These are phyloP conservation scores for Wolfiporia cocos DNA, from an alignment of 1,284 basidiomycete genomes.

Conservation along the genomic window DNA sequence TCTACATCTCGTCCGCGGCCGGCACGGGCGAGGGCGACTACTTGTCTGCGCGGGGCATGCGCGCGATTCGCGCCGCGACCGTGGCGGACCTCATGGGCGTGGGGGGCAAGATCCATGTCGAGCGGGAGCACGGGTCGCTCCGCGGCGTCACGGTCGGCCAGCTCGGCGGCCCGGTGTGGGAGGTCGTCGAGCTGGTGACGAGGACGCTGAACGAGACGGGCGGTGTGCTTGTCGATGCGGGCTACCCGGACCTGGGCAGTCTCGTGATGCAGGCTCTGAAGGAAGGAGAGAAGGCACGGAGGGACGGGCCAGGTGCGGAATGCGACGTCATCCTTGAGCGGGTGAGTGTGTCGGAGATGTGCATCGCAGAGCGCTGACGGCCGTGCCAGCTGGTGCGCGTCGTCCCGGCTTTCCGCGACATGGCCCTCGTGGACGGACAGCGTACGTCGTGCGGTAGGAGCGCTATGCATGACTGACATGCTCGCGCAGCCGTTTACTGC, in stretches of 20 bases:
- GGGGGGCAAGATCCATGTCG: constrained; percentile 48
- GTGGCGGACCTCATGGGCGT: constrained; percentile 74
- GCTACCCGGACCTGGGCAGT: constrained; percentile 65
- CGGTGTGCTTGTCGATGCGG: constrained; percentile 46
- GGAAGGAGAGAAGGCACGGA: constrained; percentile 39
- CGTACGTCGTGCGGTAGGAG: constrained; percentile 39
- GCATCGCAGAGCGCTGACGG: too few relatives aligned
- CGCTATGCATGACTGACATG: neutral
- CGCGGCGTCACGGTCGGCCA: constrained; percentile 72
- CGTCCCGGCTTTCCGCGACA: constrained; percentile 75
- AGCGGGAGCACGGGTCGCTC: constrained; percentile 64
- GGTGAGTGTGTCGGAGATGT: constrained; percentile 40
- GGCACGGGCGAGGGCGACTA: constrained; percentile 43
- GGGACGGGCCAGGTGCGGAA: constrained; percentile 32
- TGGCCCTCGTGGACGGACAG: constrained; percentile 53
- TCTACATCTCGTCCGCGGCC: constrained; percentile 60
- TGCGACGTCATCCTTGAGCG: constrained; percentile 58
- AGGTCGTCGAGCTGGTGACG: constrained; percentile 66
- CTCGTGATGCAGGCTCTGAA: constrained; percentile 67
- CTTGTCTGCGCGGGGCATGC: constrained; percentile 66
- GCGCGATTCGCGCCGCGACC: constrained; percentile 40
- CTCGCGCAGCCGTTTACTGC: constrained; percentile 64
- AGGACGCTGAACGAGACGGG: constrained; percentile 71
- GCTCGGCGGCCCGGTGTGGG: constrained; percentile 66
- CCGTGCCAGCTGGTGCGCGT: constrained; percentile 55